Percentiles rank a stretch among this genome's conserved stretches.
phyloP scores from a whole-genome alignment of 345 rosid species.

The Zanthoxylum bungeanum region DNA sequence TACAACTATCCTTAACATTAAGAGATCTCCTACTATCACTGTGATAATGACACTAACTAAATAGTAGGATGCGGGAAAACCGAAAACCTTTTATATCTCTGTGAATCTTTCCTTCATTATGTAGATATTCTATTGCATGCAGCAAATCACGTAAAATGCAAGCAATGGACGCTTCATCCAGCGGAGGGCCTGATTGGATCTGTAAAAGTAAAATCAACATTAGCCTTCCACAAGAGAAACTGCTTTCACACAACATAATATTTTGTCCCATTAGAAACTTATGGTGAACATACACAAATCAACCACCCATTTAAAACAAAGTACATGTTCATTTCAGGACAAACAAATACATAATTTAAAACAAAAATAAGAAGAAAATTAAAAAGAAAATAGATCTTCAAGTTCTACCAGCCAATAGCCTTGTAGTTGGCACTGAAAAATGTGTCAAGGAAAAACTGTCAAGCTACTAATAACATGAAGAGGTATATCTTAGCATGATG shows the following conservation, averaged over 20 bases:
- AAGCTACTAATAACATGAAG: too few relatives aligned
- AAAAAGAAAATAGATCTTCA: too few relatives aligned
- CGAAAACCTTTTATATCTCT: constrained; percentile 91
- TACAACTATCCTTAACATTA: neutral
- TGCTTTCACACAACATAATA: neutral
- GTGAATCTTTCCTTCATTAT: constrained; percentile 93
- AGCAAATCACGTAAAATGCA: constrained; percentile 92
- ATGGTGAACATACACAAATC: neutral
- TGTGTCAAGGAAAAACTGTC: too few relatives aligned
- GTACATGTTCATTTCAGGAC: neutral
- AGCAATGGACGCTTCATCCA: constrained; percentile 92
- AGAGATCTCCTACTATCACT: neutral
- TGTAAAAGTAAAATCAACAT: constrained; percentile 32
- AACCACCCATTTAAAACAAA: neutral
- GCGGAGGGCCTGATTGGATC: constrained; percentile 92
- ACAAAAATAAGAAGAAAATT: too few relatives aligned
- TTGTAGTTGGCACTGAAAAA: too few relatives aligned
- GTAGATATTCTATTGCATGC: constrained; percentile 96
- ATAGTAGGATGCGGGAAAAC: neutral
- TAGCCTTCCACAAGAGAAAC: constrained; percentile 19
- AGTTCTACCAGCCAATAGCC: too few relatives aligned
- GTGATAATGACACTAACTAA: neutral
- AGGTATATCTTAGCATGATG: too few relatives aligned
- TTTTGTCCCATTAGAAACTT: neutral
- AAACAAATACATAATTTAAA: too few relatives aligned